Conservation (phyloP, 768 basidiomycete genomes). For the Tylopilus intermedius region DNA sequence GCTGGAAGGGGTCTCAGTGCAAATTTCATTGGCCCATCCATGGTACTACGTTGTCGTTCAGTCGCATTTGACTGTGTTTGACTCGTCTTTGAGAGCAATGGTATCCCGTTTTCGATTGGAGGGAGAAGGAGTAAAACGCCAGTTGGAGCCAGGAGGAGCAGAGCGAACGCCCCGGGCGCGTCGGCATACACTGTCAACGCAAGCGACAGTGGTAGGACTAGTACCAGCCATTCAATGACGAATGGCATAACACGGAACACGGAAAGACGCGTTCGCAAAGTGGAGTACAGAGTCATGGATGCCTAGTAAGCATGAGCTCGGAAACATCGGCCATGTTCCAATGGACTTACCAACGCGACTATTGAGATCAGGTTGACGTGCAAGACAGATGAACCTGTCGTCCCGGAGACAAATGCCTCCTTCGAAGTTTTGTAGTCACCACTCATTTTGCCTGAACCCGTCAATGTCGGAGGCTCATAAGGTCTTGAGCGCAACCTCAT, state of each 20-base stretch:
- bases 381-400: conserved; percentile 61
- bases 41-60: not conserved
- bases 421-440: conserved; percentile 67
- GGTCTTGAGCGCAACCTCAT: not conserved
- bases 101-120: conserved; percentile 40
- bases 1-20: conserved; percentile 56
- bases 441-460: conserved; percentile 13
- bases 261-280: conserved; percentile 47
- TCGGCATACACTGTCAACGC: conserved; percentile 74
- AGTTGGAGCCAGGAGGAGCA: conserved; percentile 44
- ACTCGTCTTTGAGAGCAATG: conserved; percentile 44
- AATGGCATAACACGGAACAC: conserved; percentile 35
- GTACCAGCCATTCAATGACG: conserved; percentile 53
- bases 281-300: conserved; percentile 67
- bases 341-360: conserved; percentile 53
- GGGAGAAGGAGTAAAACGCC: conserved; percentile 41
- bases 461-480: not conserved
- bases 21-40: not conserved
- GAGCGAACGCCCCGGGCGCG: conserved; percentile 47
- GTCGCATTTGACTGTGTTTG: not conserved
- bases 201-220: conserved; percentile 74
- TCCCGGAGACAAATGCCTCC: conserved; percentile 76
- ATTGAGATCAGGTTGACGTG: conserved; percentile 68
- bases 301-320: conserved; percentile 41
- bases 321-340: not conserved